phyloP scores from a whole-genome alignment of 2,329 filamentous ascomycete genomes.

The Hypoxylon sp. region DNA sequence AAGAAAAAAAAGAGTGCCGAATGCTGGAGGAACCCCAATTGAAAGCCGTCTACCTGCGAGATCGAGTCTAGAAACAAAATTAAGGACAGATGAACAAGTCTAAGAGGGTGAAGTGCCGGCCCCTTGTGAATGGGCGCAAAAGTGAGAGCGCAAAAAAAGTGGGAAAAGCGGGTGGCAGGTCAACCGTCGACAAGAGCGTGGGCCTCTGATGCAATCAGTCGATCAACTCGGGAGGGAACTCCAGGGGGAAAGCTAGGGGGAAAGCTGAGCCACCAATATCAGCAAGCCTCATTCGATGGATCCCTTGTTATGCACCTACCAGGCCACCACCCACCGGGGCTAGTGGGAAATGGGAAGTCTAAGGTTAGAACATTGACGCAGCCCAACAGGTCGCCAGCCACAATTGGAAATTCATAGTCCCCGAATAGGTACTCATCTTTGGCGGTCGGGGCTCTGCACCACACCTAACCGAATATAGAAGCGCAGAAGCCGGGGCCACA shows the following conservation, averaged over 20 bases:
- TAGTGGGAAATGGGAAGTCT: neutral
- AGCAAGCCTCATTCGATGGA: conserved; percentile 31
- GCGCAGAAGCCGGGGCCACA: conserved; percentile 9
- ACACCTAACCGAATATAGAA: conserved; percentile 6
- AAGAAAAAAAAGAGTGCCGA: conserved; percentile 3
- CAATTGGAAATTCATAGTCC: conserved; percentile 9
- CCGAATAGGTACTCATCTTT: conserved; percentile 9
- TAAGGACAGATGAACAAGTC: conserved; percentile 27
- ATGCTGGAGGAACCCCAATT: conserved; percentile 19
- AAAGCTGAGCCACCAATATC: conserved; percentile 39
- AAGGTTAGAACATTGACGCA: conserved; percentile 13
- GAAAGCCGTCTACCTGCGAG: conserved; percentile 22
- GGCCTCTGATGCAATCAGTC: conserved; percentile 44
- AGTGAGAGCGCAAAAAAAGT: conserved; percentile 40
- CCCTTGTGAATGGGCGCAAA: conserved; percentile 37
- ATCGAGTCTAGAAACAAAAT: conserved; percentile 27
- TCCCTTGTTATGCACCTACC: neutral
- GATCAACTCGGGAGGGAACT: conserved; percentile 35
- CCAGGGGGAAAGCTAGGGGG: conserved; percentile 22
- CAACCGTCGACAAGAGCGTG: conserved; percentile 40
- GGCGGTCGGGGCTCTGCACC: neutral
- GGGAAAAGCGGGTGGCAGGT: conserved; percentile 53
- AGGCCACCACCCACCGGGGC: too few species aligned
- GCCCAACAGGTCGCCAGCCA: conserved; percentile 12
- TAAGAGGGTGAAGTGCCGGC: conserved; percentile 25